Evolutionary conservation across 2,329 filamentous ascomycete genomes (phyloP).

Genomic region (Stagonosporopsis chrysanthemi): DNA sequence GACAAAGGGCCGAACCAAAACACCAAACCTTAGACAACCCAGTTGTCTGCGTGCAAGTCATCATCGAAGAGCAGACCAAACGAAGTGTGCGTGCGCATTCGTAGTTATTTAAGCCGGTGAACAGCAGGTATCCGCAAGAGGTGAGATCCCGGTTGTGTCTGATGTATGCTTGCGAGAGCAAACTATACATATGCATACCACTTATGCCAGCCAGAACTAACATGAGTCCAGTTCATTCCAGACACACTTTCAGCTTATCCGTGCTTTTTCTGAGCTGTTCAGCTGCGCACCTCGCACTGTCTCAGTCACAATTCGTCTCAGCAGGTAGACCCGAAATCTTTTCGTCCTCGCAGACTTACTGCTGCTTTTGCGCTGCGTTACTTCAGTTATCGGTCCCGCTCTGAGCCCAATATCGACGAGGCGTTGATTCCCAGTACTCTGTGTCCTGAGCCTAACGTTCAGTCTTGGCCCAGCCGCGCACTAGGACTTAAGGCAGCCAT

Average conservation of each 20-base stretch:
- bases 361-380: slow-evolving; percentile 10
- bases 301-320: slow-evolving; percentile 13
- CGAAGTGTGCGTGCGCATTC: slow-evolving; percentile 37
- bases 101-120: slow-evolving; percentile 36
- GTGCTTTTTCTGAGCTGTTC: slow-evolving; percentile 12
- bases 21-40: slow-evolving; percentile 46
- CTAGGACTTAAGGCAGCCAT: slow-evolving; percentile 29
- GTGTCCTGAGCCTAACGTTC: slow-evolving; percentile 17
- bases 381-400: slow-evolving; percentile 17
- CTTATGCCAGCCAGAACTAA: slow-evolving; percentile 32
- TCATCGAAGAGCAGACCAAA: slow-evolving; percentile 29
- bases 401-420: slow-evolving; percentile 17
- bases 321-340: slow-evolving; percentile 6
- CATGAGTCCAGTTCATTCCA: slow-evolving; percentile 30
- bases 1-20: slow-evolving; percentile 46
- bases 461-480: slow-evolving; percentile 13
- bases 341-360: slow-evolving; percentile 7
- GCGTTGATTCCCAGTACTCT: slow-evolving; percentile 5
- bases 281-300: slow-evolving; percentile 4
- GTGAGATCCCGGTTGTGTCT: slow-evolving; percentile 44
- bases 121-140: slow-evolving; percentile 43
- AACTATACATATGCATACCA: slow-evolving; percentile 35
- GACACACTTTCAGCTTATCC: slow-evolving; percentile 1
- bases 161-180: slow-evolving; percentile 47
- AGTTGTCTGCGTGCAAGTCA: slow-evolving; percentile 36